These are phyloP conservation scores for Stenocarpella maydis DNA, from an alignment of 2,329 filamentous ascomycete species.

Conservation along the genomic window DNA sequence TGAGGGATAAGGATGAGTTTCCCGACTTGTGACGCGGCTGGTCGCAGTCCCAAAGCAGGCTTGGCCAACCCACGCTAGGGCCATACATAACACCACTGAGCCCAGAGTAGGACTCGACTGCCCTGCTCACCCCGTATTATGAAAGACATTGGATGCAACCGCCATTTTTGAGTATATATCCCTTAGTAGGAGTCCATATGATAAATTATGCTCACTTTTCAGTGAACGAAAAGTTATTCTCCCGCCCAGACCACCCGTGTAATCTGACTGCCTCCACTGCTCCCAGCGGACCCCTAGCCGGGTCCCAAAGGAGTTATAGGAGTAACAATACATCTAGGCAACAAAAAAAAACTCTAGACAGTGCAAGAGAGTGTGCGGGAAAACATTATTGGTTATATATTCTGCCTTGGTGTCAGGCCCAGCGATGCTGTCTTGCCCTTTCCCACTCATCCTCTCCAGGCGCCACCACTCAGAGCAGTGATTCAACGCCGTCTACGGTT, in stretches of 20 bases:
- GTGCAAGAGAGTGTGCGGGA: background rate
- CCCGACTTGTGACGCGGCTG: conserved; percentile 16
- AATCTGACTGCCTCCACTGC: background rate
- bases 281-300: background rate
- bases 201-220: background rate
- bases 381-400: background rate
- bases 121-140: background rate
- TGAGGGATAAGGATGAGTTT: conserved; percentile 26
- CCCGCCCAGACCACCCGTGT: too few species aligned
- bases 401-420: too few species aligned
- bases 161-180: too few species aligned
- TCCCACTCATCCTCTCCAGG: background rate
- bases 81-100: conserved; percentile 17
- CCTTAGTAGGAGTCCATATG: too few species aligned
- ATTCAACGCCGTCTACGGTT: background rate
- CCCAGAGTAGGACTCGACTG: background rate
- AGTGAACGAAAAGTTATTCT: background rate
- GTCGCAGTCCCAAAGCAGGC: conserved; percentile 22
- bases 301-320: background rate
- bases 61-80: conserved; percentile 28
- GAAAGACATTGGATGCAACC: background rate
- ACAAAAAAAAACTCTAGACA: background rate
- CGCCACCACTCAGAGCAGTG: background rate
- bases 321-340: background rate
- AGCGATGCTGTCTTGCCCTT: background rate